A percentile compares a stretch with the other conserved stretches of the same genome.
Evolutionary conservation across 768 basidiomycete genomes (phyloP).

Genomic region (Leccinum pellstonianum): DNA sequence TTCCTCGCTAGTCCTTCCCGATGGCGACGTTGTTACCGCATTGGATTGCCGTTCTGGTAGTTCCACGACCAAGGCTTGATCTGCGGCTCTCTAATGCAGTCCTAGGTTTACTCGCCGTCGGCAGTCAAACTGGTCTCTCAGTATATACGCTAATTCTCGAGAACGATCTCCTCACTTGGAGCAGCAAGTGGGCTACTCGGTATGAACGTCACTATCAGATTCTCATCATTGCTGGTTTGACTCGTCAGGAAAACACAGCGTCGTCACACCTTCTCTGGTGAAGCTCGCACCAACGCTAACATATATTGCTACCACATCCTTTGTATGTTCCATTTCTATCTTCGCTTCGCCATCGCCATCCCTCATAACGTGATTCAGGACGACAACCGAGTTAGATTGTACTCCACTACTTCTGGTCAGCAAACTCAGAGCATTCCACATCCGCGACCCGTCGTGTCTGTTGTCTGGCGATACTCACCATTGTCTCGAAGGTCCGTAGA

Average conservation of each 20-base stretch:
- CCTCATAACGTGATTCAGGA: constrained; percentile 39
- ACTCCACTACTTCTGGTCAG: constrained; percentile 70
- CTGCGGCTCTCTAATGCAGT: constrained; percentile 25
- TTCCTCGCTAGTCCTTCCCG: constrained; percentile 70
- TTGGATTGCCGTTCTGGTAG: constrained; percentile 77
- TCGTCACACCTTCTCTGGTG: constrained; percentile 47
- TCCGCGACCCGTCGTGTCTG: constrained; percentile 66
- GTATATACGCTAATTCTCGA: constrained; percentile 78
- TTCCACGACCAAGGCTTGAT: background rate
- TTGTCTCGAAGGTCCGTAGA: constrained; percentile 59
- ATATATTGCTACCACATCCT: constrained; percentile 65
- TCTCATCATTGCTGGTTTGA: constrained; percentile 11
- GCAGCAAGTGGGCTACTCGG: constrained; percentile 70
- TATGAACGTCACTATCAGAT: constrained; percentile 33
- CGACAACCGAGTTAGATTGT: constrained; percentile 59
- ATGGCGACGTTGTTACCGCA: constrained; percentile 52
- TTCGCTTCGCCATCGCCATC: background rate
- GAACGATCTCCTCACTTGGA: constrained; percentile 83
- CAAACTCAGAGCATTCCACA: constrained; percentile 69
- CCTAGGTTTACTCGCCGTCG: constrained; percentile 75
- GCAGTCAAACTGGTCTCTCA: constrained; percentile 56
- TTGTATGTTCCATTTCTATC: constrained; percentile 41
- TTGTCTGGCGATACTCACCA: constrained; percentile 73
- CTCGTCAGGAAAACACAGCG: constrained; percentile 34
- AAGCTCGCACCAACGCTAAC: constrained; percentile 76